phyloP scores from a whole-genome alignment of 2,329 filamentous ascomycete species.

The Fusarium siculi region DNA sequence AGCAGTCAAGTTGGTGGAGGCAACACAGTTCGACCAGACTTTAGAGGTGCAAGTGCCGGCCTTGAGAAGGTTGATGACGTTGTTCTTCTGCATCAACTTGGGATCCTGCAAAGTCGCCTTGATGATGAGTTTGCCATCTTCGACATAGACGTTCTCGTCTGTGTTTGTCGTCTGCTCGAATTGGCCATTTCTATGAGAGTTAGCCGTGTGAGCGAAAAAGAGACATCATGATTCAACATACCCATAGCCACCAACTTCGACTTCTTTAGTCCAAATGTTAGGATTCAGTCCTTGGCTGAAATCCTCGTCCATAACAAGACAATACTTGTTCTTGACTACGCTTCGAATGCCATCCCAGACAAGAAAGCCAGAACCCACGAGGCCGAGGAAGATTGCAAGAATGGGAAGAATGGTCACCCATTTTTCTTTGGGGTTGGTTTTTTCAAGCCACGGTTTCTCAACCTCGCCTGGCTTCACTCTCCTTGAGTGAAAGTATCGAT shows the following conservation, averaged over 20 bases:
- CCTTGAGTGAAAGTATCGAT: constrained; percentile 78
- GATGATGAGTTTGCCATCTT: constrained; percentile 77
- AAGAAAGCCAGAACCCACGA: constrained; percentile 75
- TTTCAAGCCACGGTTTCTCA: constrained; percentile 81
- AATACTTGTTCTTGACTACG: constrained; percentile 81
- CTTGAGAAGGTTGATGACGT: constrained; percentile 72
- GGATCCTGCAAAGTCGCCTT: constrained; percentile 81
- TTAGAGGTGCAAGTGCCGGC: constrained; percentile 75
- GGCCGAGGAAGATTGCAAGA: constrained; percentile 74
- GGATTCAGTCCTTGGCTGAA: constrained; percentile 69
- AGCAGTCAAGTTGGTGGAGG: constrained; percentile 75
- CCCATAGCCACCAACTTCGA: constrained; percentile 80
- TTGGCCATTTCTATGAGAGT: constrained; percentile 73
- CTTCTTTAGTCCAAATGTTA: constrained; percentile 77
- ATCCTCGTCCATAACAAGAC: constrained; percentile 72
- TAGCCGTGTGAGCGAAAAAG: neutral
- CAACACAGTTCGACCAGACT: constrained; percentile 67
- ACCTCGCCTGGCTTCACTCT: constrained; percentile 77
- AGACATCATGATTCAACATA: constrained; percentile 55
- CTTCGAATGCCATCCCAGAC: constrained; percentile 79
- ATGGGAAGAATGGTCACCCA: constrained; percentile 86
- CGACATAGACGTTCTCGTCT: constrained; percentile 79
- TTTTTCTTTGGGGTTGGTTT: constrained; percentile 81
- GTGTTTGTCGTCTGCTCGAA: constrained; percentile 80
- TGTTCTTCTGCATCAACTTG: constrained; percentile 72